These are phyloP conservation scores for Podaxis pistillaris DNA, from an alignment of 768 basidiomycete species.

Conservation along the genomic window DNA sequence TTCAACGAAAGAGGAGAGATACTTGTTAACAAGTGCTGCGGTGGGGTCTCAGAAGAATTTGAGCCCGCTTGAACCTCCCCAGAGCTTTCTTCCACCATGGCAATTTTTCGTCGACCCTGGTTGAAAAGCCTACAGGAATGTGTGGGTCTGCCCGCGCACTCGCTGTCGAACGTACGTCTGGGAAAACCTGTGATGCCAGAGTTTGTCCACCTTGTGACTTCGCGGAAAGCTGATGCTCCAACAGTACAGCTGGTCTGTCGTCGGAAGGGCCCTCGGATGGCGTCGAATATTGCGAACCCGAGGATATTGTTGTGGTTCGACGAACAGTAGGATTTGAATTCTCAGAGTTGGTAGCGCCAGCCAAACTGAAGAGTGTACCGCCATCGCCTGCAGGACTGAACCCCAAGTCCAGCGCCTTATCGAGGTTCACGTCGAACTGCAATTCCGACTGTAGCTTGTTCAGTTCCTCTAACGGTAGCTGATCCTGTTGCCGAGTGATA, in stretches of 20 bases:
- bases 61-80: constrained; percentile 14
- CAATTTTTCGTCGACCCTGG: neutral
- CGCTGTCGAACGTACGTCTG: constrained; percentile 25
- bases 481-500: neutral
- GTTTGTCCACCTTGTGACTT: constrained; percentile 5
- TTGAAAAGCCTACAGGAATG: neutral
- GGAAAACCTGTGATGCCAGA: neutral
- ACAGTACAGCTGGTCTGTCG: constrained; percentile 30
- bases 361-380: constrained; percentile 2
- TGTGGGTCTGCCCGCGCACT: constrained; percentile 19
- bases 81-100: constrained; percentile 19
- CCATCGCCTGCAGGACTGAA: constrained; percentile 7
- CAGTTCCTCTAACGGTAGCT: neutral
- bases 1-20: neutral
- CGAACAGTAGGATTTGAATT: constrained; percentile 5
- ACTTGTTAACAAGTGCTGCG: constrained; percentile 2
- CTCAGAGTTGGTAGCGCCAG: constrained; percentile 5
- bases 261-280: constrained; percentile 22
- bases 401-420: constrained; percentile 13
- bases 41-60: constrained; percentile 1
- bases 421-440: constrained; percentile 10
- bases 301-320: constrained; percentile 7
- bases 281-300: constrained; percentile 2
- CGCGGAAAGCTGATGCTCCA: constrained; percentile 24
- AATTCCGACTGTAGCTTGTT: constrained; percentile 8